A percentile compares a stretch with the other conserved stretches of the same genome.
phyloP scores from a whole-genome alignment of 208 protist genomes.

The Trypanosoma mega region DNA sequence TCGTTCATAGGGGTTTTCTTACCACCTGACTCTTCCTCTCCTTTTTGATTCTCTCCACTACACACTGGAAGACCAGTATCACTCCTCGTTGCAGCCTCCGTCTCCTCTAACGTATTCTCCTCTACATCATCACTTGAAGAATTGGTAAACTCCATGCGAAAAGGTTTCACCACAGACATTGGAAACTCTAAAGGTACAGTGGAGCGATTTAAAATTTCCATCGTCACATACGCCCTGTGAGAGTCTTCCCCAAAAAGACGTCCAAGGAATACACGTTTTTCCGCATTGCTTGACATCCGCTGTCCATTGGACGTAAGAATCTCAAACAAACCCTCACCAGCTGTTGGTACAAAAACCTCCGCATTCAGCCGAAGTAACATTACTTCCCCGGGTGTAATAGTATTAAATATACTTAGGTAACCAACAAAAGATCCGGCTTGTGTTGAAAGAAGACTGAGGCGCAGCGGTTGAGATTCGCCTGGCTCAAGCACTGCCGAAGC shows the following conservation, averaged over 20 bases:
- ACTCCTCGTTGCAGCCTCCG: not conserved
- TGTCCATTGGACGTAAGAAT: constrained; percentile 50
- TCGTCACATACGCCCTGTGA: constrained; percentile 49
- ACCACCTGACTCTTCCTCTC: too few species aligned
- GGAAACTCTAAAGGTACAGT: constrained; percentile 81
- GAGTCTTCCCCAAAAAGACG: constrained; percentile 71
- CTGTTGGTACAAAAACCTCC: constrained; percentile 65
- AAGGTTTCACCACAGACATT: constrained; percentile 77
- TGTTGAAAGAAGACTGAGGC: constrained; percentile 64
- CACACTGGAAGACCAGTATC: not conserved
- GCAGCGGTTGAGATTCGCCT: constrained; percentile 69
- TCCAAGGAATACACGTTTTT: constrained; percentile 55
- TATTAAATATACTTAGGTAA: constrained; percentile 76
- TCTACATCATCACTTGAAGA: constrained; percentile 2
- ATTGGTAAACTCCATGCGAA: constrained; percentile 69
- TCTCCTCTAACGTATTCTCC: not conserved
- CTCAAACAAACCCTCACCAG: constrained; percentile 79
- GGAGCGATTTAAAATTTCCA: constrained; percentile 78
- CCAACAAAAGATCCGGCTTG: constrained; percentile 81
- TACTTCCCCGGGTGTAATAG: constrained; percentile 47
- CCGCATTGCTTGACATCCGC: constrained; percentile 29
- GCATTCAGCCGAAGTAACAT: constrained; percentile 76
- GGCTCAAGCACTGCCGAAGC: constrained; percentile 44
- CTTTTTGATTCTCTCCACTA: not conserved
- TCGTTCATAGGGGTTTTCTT: too few species aligned